Evolutionary conservation across 495 filamentous ascomycete species (phyloP).

Genomic region (Bathelium albidoporum): DNA sequence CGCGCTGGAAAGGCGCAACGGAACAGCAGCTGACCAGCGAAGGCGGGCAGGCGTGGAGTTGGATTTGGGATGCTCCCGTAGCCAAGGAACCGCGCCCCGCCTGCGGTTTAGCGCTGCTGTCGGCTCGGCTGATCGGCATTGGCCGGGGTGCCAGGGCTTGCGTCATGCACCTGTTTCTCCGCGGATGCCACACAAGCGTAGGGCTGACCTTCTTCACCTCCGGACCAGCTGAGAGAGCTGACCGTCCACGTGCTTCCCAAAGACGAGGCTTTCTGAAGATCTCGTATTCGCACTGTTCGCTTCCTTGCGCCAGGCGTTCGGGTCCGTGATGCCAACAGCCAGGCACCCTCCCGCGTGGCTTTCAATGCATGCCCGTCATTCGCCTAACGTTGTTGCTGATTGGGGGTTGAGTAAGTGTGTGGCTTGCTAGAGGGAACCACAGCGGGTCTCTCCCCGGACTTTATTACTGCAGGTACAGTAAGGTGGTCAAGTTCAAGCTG

Average conservation of each 20-base stretch:
- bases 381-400: not conserved
- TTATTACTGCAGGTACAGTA: not conserved
- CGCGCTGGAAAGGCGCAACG: not conserved
- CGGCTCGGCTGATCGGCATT: slow-evolving; percentile 1
- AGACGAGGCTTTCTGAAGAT: slow-evolving; percentile 1
- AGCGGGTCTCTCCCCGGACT: too few relatives aligned
- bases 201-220: too few relatives aligned
- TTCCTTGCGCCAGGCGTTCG: not conserved
- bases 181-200: not conserved
- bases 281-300: not conserved
- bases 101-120: not conserved
- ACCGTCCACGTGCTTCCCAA: too few relatives aligned
- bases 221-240: too few relatives aligned
- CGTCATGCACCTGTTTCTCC: not conserved
- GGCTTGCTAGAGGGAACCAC: too few relatives aligned
- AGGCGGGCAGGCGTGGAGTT: not conserved
- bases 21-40: slow-evolving; percentile 1
- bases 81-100: not conserved
- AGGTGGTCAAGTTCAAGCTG: not conserved
- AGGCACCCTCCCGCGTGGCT: not conserved
- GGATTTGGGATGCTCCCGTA: not conserved
- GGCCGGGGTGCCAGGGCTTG: not conserved
- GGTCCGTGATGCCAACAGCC: not conserved
- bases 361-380: not conserved
- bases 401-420: not conserved